These are phyloP conservation scores for Stereum hirsutum DNA, from an alignment of 1,284 basidiomycete genomes.

Conservation along the genomic window DNA sequence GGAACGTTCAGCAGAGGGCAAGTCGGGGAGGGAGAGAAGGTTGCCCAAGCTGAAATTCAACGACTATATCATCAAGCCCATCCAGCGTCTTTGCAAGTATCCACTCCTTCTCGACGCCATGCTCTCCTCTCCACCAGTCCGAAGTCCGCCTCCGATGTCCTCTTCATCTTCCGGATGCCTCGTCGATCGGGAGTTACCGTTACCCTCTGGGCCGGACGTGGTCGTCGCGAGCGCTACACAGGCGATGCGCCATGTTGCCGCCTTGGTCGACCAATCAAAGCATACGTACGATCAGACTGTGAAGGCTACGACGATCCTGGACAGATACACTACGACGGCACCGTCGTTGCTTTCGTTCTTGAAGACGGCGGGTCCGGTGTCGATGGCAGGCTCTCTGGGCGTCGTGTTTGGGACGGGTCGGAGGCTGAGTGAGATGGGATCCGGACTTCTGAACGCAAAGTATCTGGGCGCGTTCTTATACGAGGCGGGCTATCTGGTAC, in stretches of 20 bases:
- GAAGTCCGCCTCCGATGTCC: conserved; percentile 20
- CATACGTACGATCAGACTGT: conserved; percentile 44
- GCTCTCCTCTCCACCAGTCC: background rate
- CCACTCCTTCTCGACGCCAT: conserved; percentile 81
- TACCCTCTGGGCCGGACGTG: conserved; percentile 27
- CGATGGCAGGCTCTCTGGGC: conserved; percentile 76
- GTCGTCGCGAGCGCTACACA: conserved; percentile 31
- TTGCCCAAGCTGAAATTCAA: conserved; percentile 44
- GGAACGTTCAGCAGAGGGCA: too few relatives aligned
- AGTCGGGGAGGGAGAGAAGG: background rate
- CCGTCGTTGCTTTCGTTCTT: conserved; percentile 8
- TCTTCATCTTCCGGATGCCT: conserved; percentile 12
- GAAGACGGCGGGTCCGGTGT: conserved; percentile 54
- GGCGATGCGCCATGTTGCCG: conserved; percentile 48
- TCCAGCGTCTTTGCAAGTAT: conserved; percentile 88
- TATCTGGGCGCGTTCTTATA: conserved; percentile 89
- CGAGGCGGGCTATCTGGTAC: conserved; percentile 72
- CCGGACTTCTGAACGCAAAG: conserved; percentile 60
- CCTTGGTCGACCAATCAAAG: conserved; percentile 37
- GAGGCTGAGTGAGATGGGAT: conserved; percentile 22
- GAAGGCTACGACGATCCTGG: conserved; percentile 59
- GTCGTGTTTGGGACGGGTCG: conserved; percentile 57
- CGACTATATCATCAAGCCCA: conserved; percentile 85
- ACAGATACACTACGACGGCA: conserved; percentile 30
- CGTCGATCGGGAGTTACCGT: background rate